A percentile compares a stretch with the other conserved stretches of the same genome.
Evolutionary conservation across 2,329 filamentous ascomycete species (phyloP).

Genomic region (Colletotrichum zoysiae): DNA sequence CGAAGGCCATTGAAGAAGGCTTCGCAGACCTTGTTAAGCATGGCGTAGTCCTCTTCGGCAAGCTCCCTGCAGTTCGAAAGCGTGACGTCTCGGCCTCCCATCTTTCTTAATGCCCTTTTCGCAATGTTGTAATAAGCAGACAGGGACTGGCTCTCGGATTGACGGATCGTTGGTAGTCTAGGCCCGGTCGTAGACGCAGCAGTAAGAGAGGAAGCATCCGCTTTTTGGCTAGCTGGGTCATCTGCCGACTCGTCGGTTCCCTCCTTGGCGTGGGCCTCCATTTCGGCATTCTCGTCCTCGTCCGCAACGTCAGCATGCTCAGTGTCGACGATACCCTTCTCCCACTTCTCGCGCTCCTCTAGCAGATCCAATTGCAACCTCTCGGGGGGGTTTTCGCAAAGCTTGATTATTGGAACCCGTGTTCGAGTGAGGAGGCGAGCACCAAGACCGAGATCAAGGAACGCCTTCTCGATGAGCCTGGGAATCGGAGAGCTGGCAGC

Average conservation of each 20-base stretch:
- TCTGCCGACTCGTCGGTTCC: conserved; percentile 16
- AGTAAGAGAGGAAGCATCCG: background rate
- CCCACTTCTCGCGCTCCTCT: conserved; percentile 79
- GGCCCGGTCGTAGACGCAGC: background rate
- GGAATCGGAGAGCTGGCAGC: conserved; percentile 73
- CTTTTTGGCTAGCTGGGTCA: conserved; percentile 3
- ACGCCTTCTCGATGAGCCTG: conserved; percentile 78
- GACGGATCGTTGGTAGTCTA: conserved; percentile 52
- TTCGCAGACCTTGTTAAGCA: conserved; percentile 65
- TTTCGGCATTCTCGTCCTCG: conserved; percentile 43
- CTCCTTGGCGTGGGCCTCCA: conserved; percentile 17
- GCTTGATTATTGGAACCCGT: conserved; percentile 87
- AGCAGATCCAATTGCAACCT: conserved; percentile 71
- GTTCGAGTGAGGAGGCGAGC: conserved; percentile 83
- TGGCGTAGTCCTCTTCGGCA: conserved; percentile 56
- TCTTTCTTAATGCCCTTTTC: conserved; percentile 62
- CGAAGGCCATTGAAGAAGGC: conserved; percentile 68
- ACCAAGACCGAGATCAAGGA: conserved; percentile 79
- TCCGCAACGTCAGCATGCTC: conserved; percentile 54
- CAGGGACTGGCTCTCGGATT: conserved; percentile 57
- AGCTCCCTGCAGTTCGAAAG: conserved; percentile 61
- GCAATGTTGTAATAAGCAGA: conserved; percentile 61
- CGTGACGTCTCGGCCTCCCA: conserved; percentile 64
- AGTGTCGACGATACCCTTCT: conserved; percentile 62
- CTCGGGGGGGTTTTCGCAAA: conserved; percentile 78